phyloP scores from a whole-genome alignment of 176 grass and related monocot species.

The Tillandsia leiboldiana region DNA sequence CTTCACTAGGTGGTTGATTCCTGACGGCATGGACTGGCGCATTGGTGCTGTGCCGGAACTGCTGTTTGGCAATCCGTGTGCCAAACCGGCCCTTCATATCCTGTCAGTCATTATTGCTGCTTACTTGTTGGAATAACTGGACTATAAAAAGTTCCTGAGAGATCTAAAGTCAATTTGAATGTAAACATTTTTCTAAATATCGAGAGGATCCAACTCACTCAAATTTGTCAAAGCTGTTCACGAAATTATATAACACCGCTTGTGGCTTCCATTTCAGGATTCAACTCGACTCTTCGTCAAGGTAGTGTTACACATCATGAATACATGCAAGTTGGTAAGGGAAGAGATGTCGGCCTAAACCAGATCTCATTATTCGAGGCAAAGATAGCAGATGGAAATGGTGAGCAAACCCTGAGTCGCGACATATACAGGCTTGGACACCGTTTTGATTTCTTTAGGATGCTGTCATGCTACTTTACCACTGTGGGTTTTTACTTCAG shows the following conservation, averaged over 20 bases:
- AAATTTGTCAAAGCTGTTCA: too few species aligned
- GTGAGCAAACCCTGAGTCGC: constrained; percentile 81
- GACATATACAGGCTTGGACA: constrained; percentile 90
- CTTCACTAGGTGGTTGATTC: too few species aligned
- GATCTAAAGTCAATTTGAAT: too few species aligned
- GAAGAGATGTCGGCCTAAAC: constrained; percentile 86
- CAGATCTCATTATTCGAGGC: constrained; percentile 90
- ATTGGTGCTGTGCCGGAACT: too few species aligned
- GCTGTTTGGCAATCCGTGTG: neutral
- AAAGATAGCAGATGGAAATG: constrained; percentile 94
- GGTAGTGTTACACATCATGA: constrained; percentile 93
- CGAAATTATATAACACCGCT: too few species aligned
- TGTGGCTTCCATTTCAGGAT: constrained; percentile 36
- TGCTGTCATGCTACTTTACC: constrained; percentile 95
- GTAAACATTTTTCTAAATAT: neutral
- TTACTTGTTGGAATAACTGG: neutral
- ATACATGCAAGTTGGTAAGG: constrained; percentile 94
- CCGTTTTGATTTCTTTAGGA: constrained; percentile 93
- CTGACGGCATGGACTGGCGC: too few species aligned
- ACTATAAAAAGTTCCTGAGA: neutral
- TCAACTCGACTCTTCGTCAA: constrained; percentile 82
- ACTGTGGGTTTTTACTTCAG: constrained; percentile 89
- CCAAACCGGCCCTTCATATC: neutral
- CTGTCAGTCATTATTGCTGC: neutral
- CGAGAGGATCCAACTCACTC: neutral